Conservation (phyloP, 2,329 filamentous ascomycete species). For the Didymella pomorum region DNA sequence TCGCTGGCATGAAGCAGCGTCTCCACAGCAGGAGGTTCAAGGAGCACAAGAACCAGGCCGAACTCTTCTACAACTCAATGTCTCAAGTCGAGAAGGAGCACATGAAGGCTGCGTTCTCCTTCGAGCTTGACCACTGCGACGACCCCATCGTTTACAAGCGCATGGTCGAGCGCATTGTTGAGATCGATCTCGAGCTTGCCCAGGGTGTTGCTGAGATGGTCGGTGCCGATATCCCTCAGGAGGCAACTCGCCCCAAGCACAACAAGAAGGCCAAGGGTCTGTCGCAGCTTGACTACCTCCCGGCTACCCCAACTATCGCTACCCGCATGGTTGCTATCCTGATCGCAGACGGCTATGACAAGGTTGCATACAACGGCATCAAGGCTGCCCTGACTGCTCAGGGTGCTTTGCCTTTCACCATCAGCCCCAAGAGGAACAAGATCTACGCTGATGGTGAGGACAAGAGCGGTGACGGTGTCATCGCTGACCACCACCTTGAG, state of each 20-base stretch:
- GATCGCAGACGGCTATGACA: constrained; percentile 79
- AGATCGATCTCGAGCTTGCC: constrained; percentile 76
- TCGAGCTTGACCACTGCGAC: constrained; percentile 83
- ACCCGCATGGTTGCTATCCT: constrained; percentile 77
- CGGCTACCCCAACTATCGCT: constrained; percentile 70
- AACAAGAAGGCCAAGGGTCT: constrained; percentile 72
- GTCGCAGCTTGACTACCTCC: constrained; percentile 73
- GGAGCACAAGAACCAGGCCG: constrained; percentile 79
- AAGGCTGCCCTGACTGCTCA: constrained; percentile 69
- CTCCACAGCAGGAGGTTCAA: constrained; percentile 76
- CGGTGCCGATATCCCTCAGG: constrained; percentile 67
- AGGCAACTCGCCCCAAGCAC: constrained; percentile 65
- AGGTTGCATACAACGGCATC: constrained; percentile 69
- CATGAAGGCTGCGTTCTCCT: constrained; percentile 67
- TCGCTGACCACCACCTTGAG: constrained; percentile 80
- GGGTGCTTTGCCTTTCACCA: constrained; percentile 74
- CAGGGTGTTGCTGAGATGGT: constrained; percentile 74
- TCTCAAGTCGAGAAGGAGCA: constrained; percentile 71
- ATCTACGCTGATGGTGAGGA: constrained; percentile 69
- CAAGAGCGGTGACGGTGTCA: constrained; percentile 60
- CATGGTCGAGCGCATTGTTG: constrained; percentile 71
- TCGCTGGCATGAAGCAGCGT: constrained; percentile 74
- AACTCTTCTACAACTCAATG: constrained; percentile 84
- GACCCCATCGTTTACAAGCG: constrained; percentile 78
- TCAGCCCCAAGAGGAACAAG: constrained; percentile 71